A percentile compares a stretch with the other conserved stretches of the same genome.
Conservation (phyloP, 2,329 filamentous ascomycete genomes). For the Fusarium praegraminearum region DNA sequence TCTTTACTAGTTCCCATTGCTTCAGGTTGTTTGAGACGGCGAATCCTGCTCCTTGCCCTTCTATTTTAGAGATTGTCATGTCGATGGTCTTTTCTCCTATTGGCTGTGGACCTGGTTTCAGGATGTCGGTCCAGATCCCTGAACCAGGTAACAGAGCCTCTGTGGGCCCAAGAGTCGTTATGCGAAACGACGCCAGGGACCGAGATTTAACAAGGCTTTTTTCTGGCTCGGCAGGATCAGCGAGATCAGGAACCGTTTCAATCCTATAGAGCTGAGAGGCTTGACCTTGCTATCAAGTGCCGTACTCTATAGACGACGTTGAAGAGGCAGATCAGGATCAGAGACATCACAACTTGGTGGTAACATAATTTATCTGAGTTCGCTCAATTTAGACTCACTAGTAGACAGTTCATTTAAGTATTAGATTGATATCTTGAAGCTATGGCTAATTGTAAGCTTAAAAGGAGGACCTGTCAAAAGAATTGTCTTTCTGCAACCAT, state of each 20-base stretch:
- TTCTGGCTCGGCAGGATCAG: not conserved
- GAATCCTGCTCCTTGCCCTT: not conserved
- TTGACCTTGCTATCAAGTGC: not conserved
- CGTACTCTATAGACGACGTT: not conserved
- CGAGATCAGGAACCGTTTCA: constrained; percentile 18
- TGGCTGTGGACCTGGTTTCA: constrained; percentile 34
- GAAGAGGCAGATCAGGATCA: not conserved
- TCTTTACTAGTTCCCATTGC: not conserved
- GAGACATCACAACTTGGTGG: not conserved
- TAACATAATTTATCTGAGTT: not conserved
- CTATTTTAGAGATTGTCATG: constrained; percentile 2
- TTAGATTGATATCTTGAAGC: not conserved
- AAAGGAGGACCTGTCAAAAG: not conserved
- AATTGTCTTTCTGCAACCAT: not conserved
- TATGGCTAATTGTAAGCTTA: constrained; percentile 2
- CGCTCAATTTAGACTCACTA: not conserved
- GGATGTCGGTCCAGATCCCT: constrained; percentile 20
- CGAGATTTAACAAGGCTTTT: not conserved
- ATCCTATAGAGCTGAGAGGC: not conserved
- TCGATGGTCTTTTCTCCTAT: constrained; percentile 21
- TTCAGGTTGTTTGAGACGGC: constrained; percentile 22
- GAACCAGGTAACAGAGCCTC: constrained; percentile 26
- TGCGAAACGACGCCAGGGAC: constrained; percentile 11
- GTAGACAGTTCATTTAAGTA: not conserved
- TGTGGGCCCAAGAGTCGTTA: constrained; percentile 12